phyloP scores from a whole-genome alignment of 306 rosid species.

The Crotalaria pallida region DNA sequence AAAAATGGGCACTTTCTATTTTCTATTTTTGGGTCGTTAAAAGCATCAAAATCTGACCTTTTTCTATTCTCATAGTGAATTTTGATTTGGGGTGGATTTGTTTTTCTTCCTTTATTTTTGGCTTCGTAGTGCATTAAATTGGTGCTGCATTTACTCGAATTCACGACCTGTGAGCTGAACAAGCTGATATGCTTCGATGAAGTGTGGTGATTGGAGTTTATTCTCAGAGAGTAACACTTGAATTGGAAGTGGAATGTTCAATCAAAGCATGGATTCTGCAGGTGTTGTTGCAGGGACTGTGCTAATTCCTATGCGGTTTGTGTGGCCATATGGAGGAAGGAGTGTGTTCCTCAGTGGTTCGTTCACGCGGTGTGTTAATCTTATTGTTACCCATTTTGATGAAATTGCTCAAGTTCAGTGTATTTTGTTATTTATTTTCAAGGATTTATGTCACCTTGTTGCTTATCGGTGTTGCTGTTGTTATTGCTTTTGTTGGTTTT shows the following conservation, averaged over 20 bases:
- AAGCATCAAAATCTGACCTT: constrained; percentile 14
- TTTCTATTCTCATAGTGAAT: background rate
- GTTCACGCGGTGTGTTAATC: constrained; percentile 56
- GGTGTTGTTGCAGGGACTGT: constrained; percentile 50
- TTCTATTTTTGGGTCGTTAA: constrained; percentile 18
- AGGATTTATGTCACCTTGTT: background rate
- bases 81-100: constrained; percentile 8
- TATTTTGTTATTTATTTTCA: background rate
- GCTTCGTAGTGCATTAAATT: constrained; percentile 28
- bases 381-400: background rate
- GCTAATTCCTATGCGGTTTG: constrained; percentile 82
- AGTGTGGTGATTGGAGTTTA: constrained; percentile 38
- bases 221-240: constrained; percentile 17
- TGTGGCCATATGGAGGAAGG: constrained; percentile 92
- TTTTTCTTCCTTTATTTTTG: background rate
- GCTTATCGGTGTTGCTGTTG: background rate
- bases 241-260: constrained; percentile 43
- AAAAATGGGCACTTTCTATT: background rate
- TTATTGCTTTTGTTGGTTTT: background rate
- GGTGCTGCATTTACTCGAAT: constrained; percentile 32
- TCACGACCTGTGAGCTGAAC: constrained; percentile 28
- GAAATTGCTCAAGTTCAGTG: constrained; percentile 8
- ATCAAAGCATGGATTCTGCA: constrained; percentile 60
- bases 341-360: constrained; percentile 81
- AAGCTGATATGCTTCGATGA: constrained; percentile 30